Evolutionary conservation across 805 yeast genomes (phyloP), one percentile per base, ranked within the genome.

Genomic region (Zygosaccharomyces bisporus): DNA sequence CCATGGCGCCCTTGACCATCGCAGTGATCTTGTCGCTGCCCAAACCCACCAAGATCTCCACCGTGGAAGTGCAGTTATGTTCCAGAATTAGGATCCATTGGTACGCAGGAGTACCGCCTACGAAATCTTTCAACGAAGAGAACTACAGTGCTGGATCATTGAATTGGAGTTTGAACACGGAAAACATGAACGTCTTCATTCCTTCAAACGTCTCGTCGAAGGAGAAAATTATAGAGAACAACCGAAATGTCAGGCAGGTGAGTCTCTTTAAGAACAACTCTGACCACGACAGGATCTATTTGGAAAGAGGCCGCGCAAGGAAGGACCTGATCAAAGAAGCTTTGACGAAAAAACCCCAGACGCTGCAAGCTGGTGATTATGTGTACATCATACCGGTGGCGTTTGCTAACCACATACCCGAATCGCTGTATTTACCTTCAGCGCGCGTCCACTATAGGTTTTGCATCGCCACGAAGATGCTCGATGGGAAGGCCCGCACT

Each of bases 351-450:
- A 43, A 38, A 19, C 29, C 40, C 18, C 43, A 32, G 23, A 23
- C 33, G 12, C 61, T 61, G 50, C 74, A 74, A 50, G 78, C 90
- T 1, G 95, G 95, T 17, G 76, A 81, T 52, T 85, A 85, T 56
- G 74, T 84, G 2, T 85, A 82, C 55, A 59, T 81, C 14, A 60
- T 84, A 4, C 91, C 93, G 0, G 67, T 80, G 0, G 61, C 77
- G 4, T 73, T 83, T 41, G 83, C 87, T 0, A 70, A 77, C 19
- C 73, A 72, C 44, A 74, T 82, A 1, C 86, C 91, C 0, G 86
- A 85, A 41, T 37, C 54, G 3, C 68, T 41, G 30, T 70, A 43
- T 45, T 62, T 39, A 57, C 76, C 52, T 46, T 70, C 48, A 54
- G 75, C 60, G 10, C 49, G 57, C 34, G 57, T 61, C 17, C 52